Base-by-base conservation (phyloP, 2,329 filamentous ascomycete genomes). In the Penicillium sp. region DNA sequence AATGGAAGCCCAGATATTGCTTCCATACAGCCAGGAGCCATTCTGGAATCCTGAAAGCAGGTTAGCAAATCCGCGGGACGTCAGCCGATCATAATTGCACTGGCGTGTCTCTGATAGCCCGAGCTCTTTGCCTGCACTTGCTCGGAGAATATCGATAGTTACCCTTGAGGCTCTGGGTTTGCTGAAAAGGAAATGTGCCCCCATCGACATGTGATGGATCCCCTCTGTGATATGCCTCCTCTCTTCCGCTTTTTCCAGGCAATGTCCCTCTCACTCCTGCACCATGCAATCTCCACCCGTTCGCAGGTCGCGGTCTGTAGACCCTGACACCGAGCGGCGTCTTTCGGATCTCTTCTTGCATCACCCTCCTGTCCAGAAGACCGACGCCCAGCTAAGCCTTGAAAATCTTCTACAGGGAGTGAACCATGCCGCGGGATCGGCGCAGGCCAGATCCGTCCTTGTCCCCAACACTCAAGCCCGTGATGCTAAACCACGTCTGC, bases 401-500 rank as follows among this genome's bases (percentile, higher is more conserved):
- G 50, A 59, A 45, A 33, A 54, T 39, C 43, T 48, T 39, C 43
- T 66, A 54, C 64, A 69, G 65, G 56, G 52, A 46, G 41, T 50
- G 8, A 61, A 49, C 16, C 50, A 57, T 38, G 39, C 50, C 29
- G 48, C 37, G 31, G 55, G 56, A 41, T 53, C 57, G 27, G 50
- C 40, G 17, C 56, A 56, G 36, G 47, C 54, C 30, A 61, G 55
- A 42, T 40, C 52, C 25, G 52, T 54, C 14, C 52, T 60, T 40
- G 48, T 57, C 26, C 50, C 59, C 27, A 57, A 55, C 39, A 58
- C 51, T 51, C 77, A 75, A 48, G 65, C 72, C 29, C 72, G 72
- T 41, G 75, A 79, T 76, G 68, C 76, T 36, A 94, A 93, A 65
- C 93, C 93, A 21, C 81, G 90, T 55, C 71, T 98, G 37, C 72